Percentiles rank a stretch among this genome's conserved stretches.
Evolutionary conservation across 2,329 filamentous ascomycete species (phyloP).

Genomic region (Hirsutella thompsonii): DNA sequence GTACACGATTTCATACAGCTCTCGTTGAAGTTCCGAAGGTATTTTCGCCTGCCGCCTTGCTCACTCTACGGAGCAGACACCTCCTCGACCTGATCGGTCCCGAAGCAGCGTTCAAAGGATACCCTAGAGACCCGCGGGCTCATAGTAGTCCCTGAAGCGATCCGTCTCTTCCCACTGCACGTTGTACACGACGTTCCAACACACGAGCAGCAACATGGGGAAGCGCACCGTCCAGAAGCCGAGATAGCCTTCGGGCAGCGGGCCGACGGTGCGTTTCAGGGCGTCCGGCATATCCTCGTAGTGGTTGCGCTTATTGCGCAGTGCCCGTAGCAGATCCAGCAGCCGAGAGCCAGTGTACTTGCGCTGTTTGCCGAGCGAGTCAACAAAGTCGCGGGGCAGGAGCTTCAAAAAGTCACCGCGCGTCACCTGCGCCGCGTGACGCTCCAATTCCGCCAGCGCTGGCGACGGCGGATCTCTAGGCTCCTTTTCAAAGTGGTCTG

Average conservation of each 20-base stretch:
- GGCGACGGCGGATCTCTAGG: slow-evolving; percentile 67
- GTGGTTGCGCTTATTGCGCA: slow-evolving; percentile 95
- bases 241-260: slow-evolving; percentile 68
- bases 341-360: slow-evolving; percentile 82
- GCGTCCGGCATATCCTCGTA: slow-evolving; percentile 89
- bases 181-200: slow-evolving; percentile 61
- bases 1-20: too few species aligned
- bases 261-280: slow-evolving; percentile 57
- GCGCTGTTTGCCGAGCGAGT: slow-evolving; percentile 82
- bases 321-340: slow-evolving; percentile 73
- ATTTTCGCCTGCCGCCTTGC: too few species aligned
- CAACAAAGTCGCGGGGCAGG: slow-evolving; percentile 71
- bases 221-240: slow-evolving; percentile 74
- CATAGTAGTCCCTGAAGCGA: slow-evolving; percentile 62
- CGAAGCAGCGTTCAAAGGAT: background rate
- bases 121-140: slow-evolving; percentile 24
- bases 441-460: slow-evolving; percentile 48
- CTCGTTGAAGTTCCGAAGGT: too few species aligned
- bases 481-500: slow-evolving; percentile 92
- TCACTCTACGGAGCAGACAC: too few species aligned
- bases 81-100: too few species aligned
- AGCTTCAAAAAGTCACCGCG: slow-evolving; percentile 65
- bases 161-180: slow-evolving; percentile 50
- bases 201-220: slow-evolving; percentile 63
- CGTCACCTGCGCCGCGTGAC: slow-evolving; percentile 37